These are phyloP conservation scores for Tylopilus rubrobrunneus DNA, from an alignment of 768 basidiomycete species.

Conservation along the genomic window DNA sequence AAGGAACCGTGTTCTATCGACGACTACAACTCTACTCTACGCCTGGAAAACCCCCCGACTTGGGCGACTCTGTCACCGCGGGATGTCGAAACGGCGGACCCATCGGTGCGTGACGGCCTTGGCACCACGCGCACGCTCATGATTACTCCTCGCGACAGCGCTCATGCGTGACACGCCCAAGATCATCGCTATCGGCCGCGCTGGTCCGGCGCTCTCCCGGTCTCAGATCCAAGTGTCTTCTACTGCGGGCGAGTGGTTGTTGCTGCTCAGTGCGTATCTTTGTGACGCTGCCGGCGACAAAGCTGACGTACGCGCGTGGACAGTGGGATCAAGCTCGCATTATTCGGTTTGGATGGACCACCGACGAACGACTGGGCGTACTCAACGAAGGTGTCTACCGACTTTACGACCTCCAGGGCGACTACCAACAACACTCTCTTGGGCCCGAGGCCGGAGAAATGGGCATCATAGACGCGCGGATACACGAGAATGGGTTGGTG, in stretches of 20 bases:
- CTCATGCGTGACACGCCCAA: conserved; percentile 84
- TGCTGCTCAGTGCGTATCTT: conserved; percentile 63
- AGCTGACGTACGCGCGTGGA: conserved; percentile 12
- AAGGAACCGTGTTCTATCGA: conserved; percentile 84
- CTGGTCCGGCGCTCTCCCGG: conserved; percentile 56
- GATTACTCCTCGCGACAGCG: conserved; percentile 42
- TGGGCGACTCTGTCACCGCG: conserved; percentile 75
- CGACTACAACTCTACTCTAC: conserved; percentile 82
- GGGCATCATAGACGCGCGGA: conserved; percentile 80
- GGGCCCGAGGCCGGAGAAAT: conserved; percentile 78
- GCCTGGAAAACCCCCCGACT: conserved; percentile 70
- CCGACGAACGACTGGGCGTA: conserved; percentile 77
- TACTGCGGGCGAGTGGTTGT: conserved; percentile 69
- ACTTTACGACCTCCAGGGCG: conserved; percentile 81
- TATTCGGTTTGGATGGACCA: conserved; percentile 78
- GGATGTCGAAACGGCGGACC: conserved; percentile 88
- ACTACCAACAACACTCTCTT: conserved; percentile 82
- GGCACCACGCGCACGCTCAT: neutral
- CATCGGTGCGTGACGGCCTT: conserved; percentile 52
- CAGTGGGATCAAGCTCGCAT: conserved; percentile 93
- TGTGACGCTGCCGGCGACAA: neutral
- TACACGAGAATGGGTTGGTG: conserved; percentile 85
- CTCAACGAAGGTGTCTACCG: conserved; percentile 90
- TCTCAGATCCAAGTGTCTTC: conserved; percentile 88
- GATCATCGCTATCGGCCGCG: conserved; percentile 64